phyloP scores from a whole-genome alignment of 1,139 yeast species.

The Debaryomyces singareniensis region DNA sequence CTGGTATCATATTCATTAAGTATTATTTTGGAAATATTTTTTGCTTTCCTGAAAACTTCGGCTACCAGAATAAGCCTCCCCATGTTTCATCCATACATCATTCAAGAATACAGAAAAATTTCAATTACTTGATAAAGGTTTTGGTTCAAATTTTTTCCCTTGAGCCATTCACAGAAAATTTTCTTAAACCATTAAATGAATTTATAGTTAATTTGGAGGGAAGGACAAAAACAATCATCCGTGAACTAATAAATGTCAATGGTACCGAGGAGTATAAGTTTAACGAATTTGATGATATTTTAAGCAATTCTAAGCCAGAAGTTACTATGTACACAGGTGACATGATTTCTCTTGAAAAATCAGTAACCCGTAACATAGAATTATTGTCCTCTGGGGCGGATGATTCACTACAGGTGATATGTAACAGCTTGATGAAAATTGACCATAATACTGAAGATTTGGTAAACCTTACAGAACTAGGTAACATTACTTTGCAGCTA shows the following conservation, averaged over 20 bases:
- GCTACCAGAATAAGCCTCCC: conserved; percentile 24
- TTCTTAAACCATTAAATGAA: conserved; percentile 75
- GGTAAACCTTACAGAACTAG: conserved; percentile 36
- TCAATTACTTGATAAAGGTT: conserved; percentile 53
- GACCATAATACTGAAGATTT: conserved; percentile 33
- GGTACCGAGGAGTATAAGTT: conserved; percentile 61
- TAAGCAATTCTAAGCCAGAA: conserved; percentile 59
- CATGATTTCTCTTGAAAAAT: conserved; percentile 55
- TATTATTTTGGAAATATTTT: conserved; percentile 64
- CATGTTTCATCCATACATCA: conserved; percentile 11
- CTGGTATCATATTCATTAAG: conserved; percentile 62
- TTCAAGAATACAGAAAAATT: conserved; percentile 34
- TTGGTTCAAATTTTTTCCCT: conserved; percentile 61
- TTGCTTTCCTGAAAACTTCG: conserved; percentile 63
- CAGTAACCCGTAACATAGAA: conserved; percentile 49
- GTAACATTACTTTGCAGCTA: conserved; percentile 32
- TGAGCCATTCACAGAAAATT: conserved; percentile 66
- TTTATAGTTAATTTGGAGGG: conserved; percentile 50
- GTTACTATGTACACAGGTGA: conserved; percentile 60
- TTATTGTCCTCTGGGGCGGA: conserved; percentile 42
- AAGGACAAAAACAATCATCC: conserved; percentile 38
- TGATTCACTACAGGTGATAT: conserved; percentile 50
- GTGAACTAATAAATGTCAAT: conserved; percentile 46
- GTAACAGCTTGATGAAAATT: conserved; percentile 24
- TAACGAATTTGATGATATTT: conserved; percentile 66